Base-by-base conservation (phyloP, 2,329 filamentous ascomycete genomes). In the Xylaria sp. region DNA sequence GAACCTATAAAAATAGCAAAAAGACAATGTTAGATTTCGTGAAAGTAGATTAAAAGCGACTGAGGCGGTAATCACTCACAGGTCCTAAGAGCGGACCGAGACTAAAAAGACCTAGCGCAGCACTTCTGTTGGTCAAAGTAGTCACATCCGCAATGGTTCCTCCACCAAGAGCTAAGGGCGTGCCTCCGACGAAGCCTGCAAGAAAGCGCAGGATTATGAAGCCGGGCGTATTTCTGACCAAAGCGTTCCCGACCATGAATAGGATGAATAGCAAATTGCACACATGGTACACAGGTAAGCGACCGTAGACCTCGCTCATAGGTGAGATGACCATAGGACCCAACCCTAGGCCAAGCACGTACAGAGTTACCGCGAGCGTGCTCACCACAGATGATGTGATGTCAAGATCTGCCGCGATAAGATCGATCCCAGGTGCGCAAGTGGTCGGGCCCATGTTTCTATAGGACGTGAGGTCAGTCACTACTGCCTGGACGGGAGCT, bases 281-380 rank as follows among this genome's bases (percentile, higher is more conserved):
- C 24, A 12, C 50, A 32, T 32, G 50, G 14, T 53, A 53, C 24
- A 53, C 50, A 7, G 50, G 50, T 9, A 53, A 14, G 21, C 56
- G 56, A 19, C 56, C 56, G 42, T 32, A 48, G 4, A 59, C 56
- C 39, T 59, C 56, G 17, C 21, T 32, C 27, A 59, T 9, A 21
- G 56, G 56, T 4, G 56, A 19, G 32, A 53, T 48, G 39, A 59
- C 12, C 24, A 48, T n/a, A 0, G 21, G 56, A 11, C 56, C 56
- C 4, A 61, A 2, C 7, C 30, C 58, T 8, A 61, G 32, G 12
- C 58, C 47, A 12, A 61, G 58, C 9, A 32, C 24, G 24, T 30
- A 30, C 24, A 53, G 17, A 11, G 50, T 53, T 11, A 53, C n/a
- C 5, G 50, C 48, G 48, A 51, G 48, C 48, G 48, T 27, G 24